Evolutionary conservation across 768 basidiomycete species (phyloP), one percentile per base, ranked within the genome.

Genomic region (Kwoniella botswanensis): DNA sequence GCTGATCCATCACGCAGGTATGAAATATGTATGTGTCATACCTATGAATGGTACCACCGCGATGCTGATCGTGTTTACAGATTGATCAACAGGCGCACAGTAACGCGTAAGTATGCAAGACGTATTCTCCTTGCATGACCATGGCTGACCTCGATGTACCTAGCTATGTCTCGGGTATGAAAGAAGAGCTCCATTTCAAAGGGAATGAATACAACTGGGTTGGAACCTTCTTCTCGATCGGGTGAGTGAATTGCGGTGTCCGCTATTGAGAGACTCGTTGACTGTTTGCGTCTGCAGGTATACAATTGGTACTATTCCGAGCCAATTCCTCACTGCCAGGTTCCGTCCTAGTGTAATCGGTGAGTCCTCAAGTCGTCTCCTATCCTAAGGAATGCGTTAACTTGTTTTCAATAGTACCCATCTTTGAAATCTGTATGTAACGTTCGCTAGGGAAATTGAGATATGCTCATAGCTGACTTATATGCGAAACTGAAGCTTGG

Each of bases 121-220:
- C 3, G 2, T 17, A 18, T 2, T 35, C 62, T n/a, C 7, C 43
- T 24, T 6, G 26, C 17, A 15, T 50, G 17, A 63, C 62, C 5
- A n/a, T 61, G 55, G 6, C 18, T n/a, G 13, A 15, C 61, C 10
- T 46, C n/a, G 4, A 35, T 41, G 29, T 64, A 10, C 12, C 2
- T 54, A 65, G 50, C 17, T 54, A 65, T 24, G 64, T 65, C 29
- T 35, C 26, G n/a, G 64, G 64, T 22, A 65, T 65, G 64, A 54
- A 65, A 41, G 64, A 65, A 54, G 64, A 65, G 11, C 22, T 65
- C 4, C 26, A 54, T n/a, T 42, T 65, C 24, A 29, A 65, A 13
- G 64, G 64, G 11, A 65, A 55, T 22, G 22, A 65, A 9, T 54
- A 55, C 52, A 65, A 65, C 52, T 55, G 22, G 21, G 50, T 65